These are phyloP conservation scores for Miamiensis avidus DNA, from an alignment of 169 alveolate genomes.

Conservation along the genomic window DNA sequence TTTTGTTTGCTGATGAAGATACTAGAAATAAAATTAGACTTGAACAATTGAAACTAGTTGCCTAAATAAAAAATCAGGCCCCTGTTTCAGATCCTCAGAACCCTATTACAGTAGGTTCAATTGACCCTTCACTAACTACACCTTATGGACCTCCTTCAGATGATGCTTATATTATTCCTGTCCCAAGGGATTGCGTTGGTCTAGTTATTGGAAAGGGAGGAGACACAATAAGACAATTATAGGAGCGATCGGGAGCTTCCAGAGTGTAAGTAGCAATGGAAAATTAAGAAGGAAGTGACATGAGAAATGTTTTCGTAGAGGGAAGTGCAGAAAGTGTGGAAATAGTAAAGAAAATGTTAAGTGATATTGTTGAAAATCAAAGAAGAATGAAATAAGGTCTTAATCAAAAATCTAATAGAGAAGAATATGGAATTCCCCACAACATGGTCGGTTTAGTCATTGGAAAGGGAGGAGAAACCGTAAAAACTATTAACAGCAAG, in stretches of 20 bases:
- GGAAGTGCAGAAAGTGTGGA: background rate
- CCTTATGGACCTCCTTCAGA: conserved; percentile 87
- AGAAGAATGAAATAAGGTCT: background rate
- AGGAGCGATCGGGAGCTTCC: conserved; percentile 74
- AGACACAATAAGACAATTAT: conserved; percentile 75
- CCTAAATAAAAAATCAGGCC: conserved; percentile 1
- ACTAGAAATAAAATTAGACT: conserved; percentile 30
- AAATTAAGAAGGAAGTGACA: background rate
- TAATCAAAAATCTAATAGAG: background rate
- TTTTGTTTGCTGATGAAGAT: conserved; percentile 73
- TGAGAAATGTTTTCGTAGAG: background rate
- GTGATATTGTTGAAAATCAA: background rate
- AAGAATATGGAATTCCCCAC: background rate
- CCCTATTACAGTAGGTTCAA: conserved; percentile 17
- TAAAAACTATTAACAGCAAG: conserved; percentile 62
- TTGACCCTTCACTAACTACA: conserved; percentile 68
- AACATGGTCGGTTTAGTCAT: conserved; percentile 63
- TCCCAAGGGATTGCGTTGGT: conserved; percentile 83
- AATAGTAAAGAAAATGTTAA: background rate
- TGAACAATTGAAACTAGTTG: conserved; percentile 15
- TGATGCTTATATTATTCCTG: conserved; percentile 68
- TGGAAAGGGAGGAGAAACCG: conserved; percentile 86
- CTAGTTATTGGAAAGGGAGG: conserved; percentile 85
- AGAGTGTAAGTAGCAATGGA: conserved; percentile 62
- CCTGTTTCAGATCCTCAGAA: background rate